Evolutionary conservation across 768 basidiomycete species (phyloP), one percentile per base, ranked within the genome.

Genomic region (Gloeophyllum trabeum): DNA sequence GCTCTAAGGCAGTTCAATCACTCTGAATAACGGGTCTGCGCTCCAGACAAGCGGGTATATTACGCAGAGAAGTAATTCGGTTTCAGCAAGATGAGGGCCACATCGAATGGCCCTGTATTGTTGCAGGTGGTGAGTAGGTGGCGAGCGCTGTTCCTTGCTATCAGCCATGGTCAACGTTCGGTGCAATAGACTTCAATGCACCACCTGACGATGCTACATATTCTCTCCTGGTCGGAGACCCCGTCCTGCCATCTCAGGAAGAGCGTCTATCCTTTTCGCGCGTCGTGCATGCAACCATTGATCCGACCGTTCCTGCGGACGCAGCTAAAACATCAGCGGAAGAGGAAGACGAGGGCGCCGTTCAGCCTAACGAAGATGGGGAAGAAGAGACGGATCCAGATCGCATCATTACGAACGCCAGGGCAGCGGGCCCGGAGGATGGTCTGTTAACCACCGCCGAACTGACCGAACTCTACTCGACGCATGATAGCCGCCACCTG

Each of bases 121-220:
- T 96, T 28, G 77, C 84, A 0, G 93, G 93, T 56, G 92, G 93
- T 88, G 55, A 52, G 61, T 52, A 5, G 41, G 39, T 14, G 14
- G 16, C 16, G 28, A 30, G 10, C 7, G 16, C 28, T 16, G 28
- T 30, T 7, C 10, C n/a, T n/a, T n/a, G n/a, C n/a, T n/a, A n/a
- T 13, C 12, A 21, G 18, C 18, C 6, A 22, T 38, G 6, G 2
- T 16, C 34, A 24, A n/a, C 23, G 12, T n/a, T 32, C 10, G n/a
- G 7, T 32, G 22, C 19, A 7, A 10, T 40, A 93, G 93, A 98
- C 59, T 91, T 96, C 63, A 98, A 97, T 58, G 87, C 88, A 42
- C 60, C 76, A 12, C 94, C 94, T 0, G 70, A 70, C 47, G 91
- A 93, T 54, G 67, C 87, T 4, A 76, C 77, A 1, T 97, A 98